These are phyloP conservation scores for Eurotiales sp. DNA, from an alignment of 2,329 filamentous ascomycete species.

Conservation along the genomic window DNA sequence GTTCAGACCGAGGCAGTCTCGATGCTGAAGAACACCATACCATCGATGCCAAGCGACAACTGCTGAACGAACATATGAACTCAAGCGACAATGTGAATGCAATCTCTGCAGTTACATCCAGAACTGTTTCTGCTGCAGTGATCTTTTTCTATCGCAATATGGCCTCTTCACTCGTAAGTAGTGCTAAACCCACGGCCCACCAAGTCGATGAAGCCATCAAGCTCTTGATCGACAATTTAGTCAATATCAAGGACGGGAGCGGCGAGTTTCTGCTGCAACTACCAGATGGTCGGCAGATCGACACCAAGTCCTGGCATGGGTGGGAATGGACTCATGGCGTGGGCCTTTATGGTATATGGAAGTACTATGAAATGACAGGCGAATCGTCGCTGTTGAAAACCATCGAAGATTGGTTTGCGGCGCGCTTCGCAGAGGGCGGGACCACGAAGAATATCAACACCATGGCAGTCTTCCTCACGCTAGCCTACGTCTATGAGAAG, in stretches of 20 bases:
- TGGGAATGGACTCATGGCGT: conserved; percentile 83
- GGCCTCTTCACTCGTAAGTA: too few species aligned
- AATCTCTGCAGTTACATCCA: too few species aligned
- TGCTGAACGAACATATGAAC: too few species aligned
- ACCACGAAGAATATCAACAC: conserved; percentile 86
- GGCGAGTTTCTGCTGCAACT: conserved; percentile 70
- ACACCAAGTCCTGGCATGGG: conserved; percentile 71
- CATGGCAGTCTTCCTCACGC: conserved; percentile 72
- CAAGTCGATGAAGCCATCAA: too few species aligned
- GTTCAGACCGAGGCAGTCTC: too few species aligned
- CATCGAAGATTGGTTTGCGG: conserved; percentile 70
- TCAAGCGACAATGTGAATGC: too few species aligned
- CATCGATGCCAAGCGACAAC: too few species aligned
- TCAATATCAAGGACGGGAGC: conserved; percentile 72
- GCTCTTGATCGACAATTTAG: conserved; percentile 66
- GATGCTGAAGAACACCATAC: too few species aligned
- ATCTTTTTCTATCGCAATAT: too few species aligned
- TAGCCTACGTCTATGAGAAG: conserved; percentile 74
- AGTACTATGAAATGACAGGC: conserved; percentile 71
- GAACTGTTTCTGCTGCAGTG: too few species aligned
- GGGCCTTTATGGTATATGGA: conserved; percentile 75
- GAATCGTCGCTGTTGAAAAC: conserved; percentile 58
- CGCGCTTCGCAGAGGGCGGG: conserved; percentile 63
- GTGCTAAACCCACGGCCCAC: too few species aligned
- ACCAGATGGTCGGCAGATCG: conserved; percentile 69